Evolutionary conservation across 2,329 filamentous ascomycete genomes (phyloP).

Genomic region (Xylaria sp.): DNA sequence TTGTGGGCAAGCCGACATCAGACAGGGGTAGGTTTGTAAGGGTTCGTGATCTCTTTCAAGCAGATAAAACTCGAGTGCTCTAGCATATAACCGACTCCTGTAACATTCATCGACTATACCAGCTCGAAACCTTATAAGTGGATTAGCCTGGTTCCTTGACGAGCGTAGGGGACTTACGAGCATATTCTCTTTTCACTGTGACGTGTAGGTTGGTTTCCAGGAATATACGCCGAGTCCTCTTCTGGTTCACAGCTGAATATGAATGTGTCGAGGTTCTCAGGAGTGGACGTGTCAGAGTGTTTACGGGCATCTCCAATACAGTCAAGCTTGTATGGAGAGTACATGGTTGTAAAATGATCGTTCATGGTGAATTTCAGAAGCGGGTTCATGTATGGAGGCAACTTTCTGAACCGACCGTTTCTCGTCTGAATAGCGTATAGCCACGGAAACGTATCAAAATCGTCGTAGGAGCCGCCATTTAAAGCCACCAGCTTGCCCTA

Average conservation of each 20-base stretch:
- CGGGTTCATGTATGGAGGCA: background rate
- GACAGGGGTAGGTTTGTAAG: conserved; percentile 14
- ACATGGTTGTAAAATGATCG: background rate
- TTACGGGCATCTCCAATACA: no score
- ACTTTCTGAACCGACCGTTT: background rate
- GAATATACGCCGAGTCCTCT: background rate
- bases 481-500: background rate
- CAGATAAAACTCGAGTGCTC: conserved; percentile 20
- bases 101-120: conserved; percentile 26
- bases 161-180: background rate
- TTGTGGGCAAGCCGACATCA: conserved; percentile 17
- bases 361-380: background rate
- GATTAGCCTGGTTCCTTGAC: background rate
- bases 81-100: conserved; percentile 20
- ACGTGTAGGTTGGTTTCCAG: background rate
- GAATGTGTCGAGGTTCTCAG: no score
- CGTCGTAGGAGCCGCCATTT: background rate
- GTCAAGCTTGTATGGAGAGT: no score
- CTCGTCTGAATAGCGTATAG: background rate
- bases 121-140: conserved; percentile 12
- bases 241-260: no score
- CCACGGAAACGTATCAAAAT: background rate
- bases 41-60: conserved; percentile 8
- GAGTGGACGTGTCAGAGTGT: no score
- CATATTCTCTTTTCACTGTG: background rate